Evolutionary conservation across 768 basidiomycete genomes (phyloP), one percentile per base, ranked within the genome.

Genomic region (Saitozyma sp.): DNA sequence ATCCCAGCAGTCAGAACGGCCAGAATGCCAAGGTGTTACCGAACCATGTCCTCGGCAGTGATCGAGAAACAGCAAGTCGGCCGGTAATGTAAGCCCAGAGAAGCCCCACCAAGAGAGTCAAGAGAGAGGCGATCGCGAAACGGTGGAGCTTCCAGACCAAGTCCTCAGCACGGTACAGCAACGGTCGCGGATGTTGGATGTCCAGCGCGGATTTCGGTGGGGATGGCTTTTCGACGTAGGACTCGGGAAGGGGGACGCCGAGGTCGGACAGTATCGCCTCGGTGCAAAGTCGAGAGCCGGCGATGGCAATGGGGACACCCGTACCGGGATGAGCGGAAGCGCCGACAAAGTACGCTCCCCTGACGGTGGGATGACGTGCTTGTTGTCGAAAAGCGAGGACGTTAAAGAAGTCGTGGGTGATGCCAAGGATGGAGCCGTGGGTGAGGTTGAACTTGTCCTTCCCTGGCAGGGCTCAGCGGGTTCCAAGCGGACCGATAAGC

Each of bases 301-400:
- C 81, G 17, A 82, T 77, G 19, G 79, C 78, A 46, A 81, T 81
- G 14, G 81, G 80, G 0, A 80, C 79, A 39, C 80, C 82, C 10
- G 82, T 82, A 48, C 82, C 82, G 1, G 82, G 82, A 64, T 82
- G 82, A 13, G 80, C 79, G 37, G 78, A 79, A 0, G 82, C 82
- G n/a, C 82, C 82, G 39, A 82, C 82, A 59, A 82, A 82, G 70
- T 80, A 82, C 10, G 80, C 73, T 40, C 72, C 74, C 58, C 77
- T 70, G 63, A 81, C 54, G 17, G 67, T 66, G 14, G 76, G 72
- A 70, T 80, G 77, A 41, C 75, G 61, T 5, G 80, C 63, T 66
- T 78, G 67, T 59, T 80, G 71, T 62, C 76, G 70, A 68, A 74
- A 80, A 17, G 78, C 70, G 55, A 82, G 74, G 48, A 78, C 78